A percentile compares a stretch with the other conserved stretches of the same genome.
Evolutionary conservation across 345 rosid genomes (phyloP).

Genomic region (Sonneratia caseolaris): DNA sequence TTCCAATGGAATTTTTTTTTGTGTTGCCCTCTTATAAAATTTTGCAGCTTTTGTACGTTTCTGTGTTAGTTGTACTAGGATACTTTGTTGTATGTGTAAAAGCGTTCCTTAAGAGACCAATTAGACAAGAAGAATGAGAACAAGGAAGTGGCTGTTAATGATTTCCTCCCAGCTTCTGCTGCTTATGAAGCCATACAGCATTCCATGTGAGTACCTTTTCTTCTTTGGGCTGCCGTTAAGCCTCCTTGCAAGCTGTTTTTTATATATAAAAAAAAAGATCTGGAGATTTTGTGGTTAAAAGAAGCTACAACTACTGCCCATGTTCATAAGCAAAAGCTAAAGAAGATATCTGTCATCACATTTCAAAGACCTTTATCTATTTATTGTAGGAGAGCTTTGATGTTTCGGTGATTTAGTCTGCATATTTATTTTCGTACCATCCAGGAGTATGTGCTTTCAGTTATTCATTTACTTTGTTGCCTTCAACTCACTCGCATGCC

Average conservation of each 20-base stretch:
- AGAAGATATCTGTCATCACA: too few species aligned
- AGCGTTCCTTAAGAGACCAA: conserved; percentile 15
- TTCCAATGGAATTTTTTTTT: background rate
- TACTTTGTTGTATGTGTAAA: background rate
- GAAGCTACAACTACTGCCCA: too few species aligned
- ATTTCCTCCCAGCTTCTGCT: conserved; percentile 67
- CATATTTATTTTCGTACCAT: too few species aligned
- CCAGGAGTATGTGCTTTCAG: too few species aligned
- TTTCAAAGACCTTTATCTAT: too few species aligned
- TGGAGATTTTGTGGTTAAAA: background rate
- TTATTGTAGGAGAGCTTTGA: too few species aligned
- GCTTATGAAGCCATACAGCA: conserved; percentile 80
- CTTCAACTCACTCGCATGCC: background rate
- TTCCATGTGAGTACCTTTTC: conserved; percentile 56
- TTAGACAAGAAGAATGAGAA: conserved; percentile 98
- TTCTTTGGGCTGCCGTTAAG: background rate
- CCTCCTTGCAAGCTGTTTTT: background rate
- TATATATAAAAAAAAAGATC: background rate
- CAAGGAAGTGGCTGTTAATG: conserved; percentile 97
- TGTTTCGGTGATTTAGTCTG: too few species aligned
- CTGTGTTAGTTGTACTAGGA: background rate
- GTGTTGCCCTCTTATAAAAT: background rate
- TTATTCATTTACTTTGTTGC: background rate
- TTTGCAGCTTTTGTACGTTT: background rate
- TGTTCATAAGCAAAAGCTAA: background rate